Percentiles rank a stretch among this genome's conserved stretches.
Conservation (phyloP, 345 rosid genomes). For the Erodium maritimum region DNA sequence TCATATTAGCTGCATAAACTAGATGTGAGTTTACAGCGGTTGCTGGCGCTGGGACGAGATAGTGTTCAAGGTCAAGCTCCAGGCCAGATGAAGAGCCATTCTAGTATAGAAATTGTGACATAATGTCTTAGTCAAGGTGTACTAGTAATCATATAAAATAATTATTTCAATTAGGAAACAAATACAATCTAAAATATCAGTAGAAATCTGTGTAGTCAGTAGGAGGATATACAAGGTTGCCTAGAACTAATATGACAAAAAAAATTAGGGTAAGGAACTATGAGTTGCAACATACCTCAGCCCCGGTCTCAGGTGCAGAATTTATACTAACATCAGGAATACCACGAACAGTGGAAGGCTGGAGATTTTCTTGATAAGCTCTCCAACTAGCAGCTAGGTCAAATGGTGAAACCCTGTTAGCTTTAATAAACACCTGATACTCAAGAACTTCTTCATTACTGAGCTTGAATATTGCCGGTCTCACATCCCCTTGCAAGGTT, state of each 20-base stretch:
- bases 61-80: slow-evolving; percentile 98
- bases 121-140: neutral
- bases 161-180: neutral
- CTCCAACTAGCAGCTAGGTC: slow-evolving; percentile 99
- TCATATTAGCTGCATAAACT: slow-evolving; percentile 77
- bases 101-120: slow-evolving; percentile 17
- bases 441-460: slow-evolving; percentile 69
- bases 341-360: slow-evolving; percentile 88
- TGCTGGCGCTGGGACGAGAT: slow-evolving; percentile 89
- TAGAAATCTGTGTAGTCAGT: neutral
- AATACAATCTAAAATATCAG: neutral
- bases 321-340: slow-evolving; percentile 90
- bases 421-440: slow-evolving; percentile 63
- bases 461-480: slow-evolving; percentile 53
- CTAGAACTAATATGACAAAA: no score
- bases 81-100: slow-evolving; percentile 54
- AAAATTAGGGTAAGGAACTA: no score
- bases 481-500: slow-evolving; percentile 70
- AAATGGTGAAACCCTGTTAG: slow-evolving; percentile 89
- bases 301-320: slow-evolving; percentile 36
- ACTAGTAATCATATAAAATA: no score
- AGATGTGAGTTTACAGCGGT: slow-evolving; percentile 59
- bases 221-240: neutral
- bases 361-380: slow-evolving; percentile 83
- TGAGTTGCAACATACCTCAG: slow-evolving; percentile 35